Evolutionary conservation across 176 grass and related monocot species (phyloP).

Genomic region (Canna indica): DNA sequence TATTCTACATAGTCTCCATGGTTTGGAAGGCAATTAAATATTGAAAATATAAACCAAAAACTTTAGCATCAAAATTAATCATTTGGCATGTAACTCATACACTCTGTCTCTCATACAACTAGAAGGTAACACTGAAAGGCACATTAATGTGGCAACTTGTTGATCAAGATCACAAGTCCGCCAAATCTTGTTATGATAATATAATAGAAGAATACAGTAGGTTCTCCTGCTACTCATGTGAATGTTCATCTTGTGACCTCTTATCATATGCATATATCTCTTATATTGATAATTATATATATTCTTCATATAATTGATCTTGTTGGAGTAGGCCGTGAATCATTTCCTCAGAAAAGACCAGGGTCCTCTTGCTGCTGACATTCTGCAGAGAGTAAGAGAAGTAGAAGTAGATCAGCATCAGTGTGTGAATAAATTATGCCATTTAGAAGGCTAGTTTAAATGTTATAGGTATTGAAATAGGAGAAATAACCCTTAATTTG

Average conservation of each 20-base stretch:
- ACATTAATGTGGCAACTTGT: no score
- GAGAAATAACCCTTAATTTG: no score
- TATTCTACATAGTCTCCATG: background rate
- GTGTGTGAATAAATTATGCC: background rate
- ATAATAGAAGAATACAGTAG: background rate
- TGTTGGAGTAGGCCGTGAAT: background rate
- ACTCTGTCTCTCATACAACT: no score
- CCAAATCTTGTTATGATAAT: background rate
- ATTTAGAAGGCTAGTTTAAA: no score
- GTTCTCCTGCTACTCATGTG: no score
- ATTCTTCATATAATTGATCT: background rate
- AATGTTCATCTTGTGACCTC: background rate
- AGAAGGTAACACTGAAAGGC: no score
- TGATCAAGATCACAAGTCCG: no score
- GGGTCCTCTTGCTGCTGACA: conserved; percentile 16
- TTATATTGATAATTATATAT: background rate
- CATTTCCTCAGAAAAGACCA: conserved; percentile 14
- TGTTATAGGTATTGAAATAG: no score
- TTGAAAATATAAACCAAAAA: no score
- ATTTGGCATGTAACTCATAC: no score
- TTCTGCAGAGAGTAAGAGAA: background rate
- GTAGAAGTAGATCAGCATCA: background rate
- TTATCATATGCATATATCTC: background rate
- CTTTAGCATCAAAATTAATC: no score
- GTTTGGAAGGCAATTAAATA: no score